These are phyloP conservation scores for Primulina tabacum DNA, from an alignment of 257 asterid species.

Conservation along the genomic window DNA sequence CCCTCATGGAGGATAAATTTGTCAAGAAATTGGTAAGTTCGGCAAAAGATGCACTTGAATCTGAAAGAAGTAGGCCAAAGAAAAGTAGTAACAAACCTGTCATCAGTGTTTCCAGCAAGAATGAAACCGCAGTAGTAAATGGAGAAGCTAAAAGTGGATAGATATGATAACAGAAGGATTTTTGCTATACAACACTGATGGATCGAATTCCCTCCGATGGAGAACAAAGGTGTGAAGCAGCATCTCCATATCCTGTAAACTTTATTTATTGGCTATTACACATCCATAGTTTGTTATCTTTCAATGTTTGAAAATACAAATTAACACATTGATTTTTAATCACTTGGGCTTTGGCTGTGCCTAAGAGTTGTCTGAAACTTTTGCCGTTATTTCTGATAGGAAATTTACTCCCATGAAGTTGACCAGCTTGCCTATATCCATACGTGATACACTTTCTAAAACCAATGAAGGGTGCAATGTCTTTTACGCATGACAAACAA, in stretches of 20 bases:
- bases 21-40: constrained; percentile 41
- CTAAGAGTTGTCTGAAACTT: background rate
- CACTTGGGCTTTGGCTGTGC: background rate
- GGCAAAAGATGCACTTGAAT: constrained; percentile 37
- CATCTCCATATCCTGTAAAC: background rate
- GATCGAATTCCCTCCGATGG: constrained; percentile 14
- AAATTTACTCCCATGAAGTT: background rate
- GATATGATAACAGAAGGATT: constrained; percentile 9
- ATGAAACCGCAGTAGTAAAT: constrained; percentile 47
- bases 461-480: background rate
- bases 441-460: background rate
- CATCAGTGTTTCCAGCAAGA: constrained; percentile 37
- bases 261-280: background rate
- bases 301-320: background rate
- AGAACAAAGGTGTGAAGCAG: constrained; percentile 30
- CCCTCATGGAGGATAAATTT: constrained; percentile 36
- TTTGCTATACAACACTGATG: constrained; percentile 17
- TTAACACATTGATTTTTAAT: background rate
- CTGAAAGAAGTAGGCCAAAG: constrained; percentile 39
- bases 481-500: background rate
- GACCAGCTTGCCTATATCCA: background rate
- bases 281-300: background rate
- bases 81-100: constrained; percentile 41
- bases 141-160: constrained; percentile 74
- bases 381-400: background rate